Percentiles rank a stretch among this genome's conserved stretches.
phyloP scores from a whole-genome alignment of 1,139 yeast genomes.

The Scheffersomyces insectosa region DNA sequence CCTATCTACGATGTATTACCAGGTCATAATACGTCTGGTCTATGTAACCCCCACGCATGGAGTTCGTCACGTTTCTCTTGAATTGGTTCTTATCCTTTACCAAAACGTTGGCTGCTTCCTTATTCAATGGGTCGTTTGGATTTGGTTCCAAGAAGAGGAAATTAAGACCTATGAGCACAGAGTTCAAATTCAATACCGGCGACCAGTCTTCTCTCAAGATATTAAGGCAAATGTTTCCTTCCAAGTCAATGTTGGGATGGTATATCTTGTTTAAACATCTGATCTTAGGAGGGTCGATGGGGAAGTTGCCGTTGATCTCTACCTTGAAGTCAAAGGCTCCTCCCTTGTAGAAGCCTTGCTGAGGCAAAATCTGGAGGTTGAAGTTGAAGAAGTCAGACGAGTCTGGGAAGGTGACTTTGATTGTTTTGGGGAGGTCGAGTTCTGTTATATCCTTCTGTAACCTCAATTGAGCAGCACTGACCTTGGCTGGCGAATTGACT shows the following conservation, averaged over 20 bases:
- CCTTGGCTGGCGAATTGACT: constrained; percentile 19
- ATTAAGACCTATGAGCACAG: constrained; percentile 82
- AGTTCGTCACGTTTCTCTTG: constrained; percentile 52
- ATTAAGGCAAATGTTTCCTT: constrained; percentile 90
- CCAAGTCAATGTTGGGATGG: constrained; percentile 90
- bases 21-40: constrained; percentile 61
- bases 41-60: constrained; percentile 76
- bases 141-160: constrained; percentile 89
- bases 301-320: constrained; percentile 69
- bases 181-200: constrained; percentile 82
- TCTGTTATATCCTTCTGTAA: constrained; percentile 67
- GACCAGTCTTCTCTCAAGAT: constrained; percentile 95
- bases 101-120: constrained; percentile 80
- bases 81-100: constrained; percentile 59
- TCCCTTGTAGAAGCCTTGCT: constrained; percentile 72
- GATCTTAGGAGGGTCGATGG: constrained; percentile 91
- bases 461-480: constrained; percentile 55
- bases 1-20: neutral
- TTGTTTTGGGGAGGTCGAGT: constrained; percentile 66
- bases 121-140: constrained; percentile 88
- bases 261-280: constrained; percentile 70
- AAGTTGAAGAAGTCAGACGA: constrained; percentile 62
- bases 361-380: constrained; percentile 63
- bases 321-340: constrained; percentile 73
- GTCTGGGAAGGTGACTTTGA: constrained; percentile 56